Conservation (phyloP, 2,329 filamentous ascomycete genomes). For the Colletotrichum lindemuthianum region DNA sequence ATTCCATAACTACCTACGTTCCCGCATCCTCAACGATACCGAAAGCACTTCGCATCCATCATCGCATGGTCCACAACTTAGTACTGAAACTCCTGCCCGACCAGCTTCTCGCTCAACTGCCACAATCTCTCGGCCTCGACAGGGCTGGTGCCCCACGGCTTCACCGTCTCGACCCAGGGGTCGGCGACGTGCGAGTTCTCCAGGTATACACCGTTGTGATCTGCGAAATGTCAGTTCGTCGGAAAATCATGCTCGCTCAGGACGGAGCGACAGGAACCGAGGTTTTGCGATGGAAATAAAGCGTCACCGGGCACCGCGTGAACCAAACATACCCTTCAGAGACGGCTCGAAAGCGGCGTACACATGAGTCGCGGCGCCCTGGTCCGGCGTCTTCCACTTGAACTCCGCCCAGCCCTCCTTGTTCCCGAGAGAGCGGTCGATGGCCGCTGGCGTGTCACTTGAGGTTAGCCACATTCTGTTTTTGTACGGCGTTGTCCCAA, state of each 20-base stretch:
- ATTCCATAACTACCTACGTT: no score
- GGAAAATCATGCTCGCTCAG: neutral
- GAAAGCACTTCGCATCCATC: no score
- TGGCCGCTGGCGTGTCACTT: neutral
- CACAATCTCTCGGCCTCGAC: conserved; percentile 55
- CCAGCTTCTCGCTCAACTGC: conserved; percentile 56
- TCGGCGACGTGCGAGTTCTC: conserved; percentile 46
- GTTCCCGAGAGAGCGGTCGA: conserved; percentile 40
- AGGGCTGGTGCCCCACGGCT: conserved; percentile 44
- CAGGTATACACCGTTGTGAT: conserved; percentile 46
- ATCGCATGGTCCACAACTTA: neutral
- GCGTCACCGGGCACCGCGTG: no score
- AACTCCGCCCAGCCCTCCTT: conserved; percentile 38
- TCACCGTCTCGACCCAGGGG: conserved; percentile 42
- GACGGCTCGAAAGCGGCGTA: conserved; percentile 51
- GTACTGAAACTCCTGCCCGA: conserved; percentile 50
- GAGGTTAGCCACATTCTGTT: conserved; percentile 3
- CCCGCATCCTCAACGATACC: no score
- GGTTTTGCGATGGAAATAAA: no score
- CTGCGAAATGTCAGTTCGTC: conserved; percentile 30
- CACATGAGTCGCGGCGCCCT: conserved; percentile 47
- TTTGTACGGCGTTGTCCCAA: neutral
- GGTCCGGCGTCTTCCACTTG: conserved; percentile 39
- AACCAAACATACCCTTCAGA: conserved; percentile 40
- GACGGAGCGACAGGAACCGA: neutral